These are phyloP conservation scores for Lactarius hatsudake DNA, from an alignment of 768 basidiomycete genomes.

Conservation along the genomic window DNA sequence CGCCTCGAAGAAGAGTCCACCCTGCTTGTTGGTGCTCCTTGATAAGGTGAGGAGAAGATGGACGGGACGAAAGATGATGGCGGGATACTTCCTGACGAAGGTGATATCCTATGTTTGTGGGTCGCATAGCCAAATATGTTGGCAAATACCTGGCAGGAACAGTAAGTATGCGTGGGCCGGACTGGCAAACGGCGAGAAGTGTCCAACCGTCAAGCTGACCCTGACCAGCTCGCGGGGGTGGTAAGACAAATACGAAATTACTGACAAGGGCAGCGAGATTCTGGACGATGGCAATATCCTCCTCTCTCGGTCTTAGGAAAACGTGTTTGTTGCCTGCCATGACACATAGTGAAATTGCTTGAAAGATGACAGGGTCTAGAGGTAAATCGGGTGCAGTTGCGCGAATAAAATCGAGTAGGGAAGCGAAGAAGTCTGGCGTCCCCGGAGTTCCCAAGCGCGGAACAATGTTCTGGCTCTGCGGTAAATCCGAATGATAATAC, in stretches of 20 bases:
- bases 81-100: conserved; percentile 30
- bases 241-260: conserved; percentile 5
- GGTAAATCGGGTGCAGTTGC: conserved; percentile 48
- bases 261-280: conserved; percentile 59
- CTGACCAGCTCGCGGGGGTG: neutral
- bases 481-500: conserved; percentile 10
- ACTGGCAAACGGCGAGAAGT: neutral
- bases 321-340: conserved; percentile 61
- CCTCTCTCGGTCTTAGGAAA: conserved; percentile 60
- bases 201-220: neutral
- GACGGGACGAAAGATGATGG: conserved; percentile 37
- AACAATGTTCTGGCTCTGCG: neutral
- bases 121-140: conserved; percentile 57
- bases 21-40: conserved; percentile 28
- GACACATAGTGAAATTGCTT: conserved; percentile 63
- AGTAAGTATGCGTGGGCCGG: neutral
- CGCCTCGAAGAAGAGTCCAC: conserved; percentile 13
- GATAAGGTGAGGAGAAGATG: conserved; percentile 37
- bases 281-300: conserved; percentile 59
- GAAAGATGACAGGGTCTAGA: conserved; percentile 60
- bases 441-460: conserved; percentile 21
- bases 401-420: conserved; percentile 46
- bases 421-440: conserved; percentile 29
- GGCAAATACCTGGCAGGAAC: conserved; percentile 49
- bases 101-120: conserved; percentile 52